Base-by-base conservation (phyloP, 345 rosid genomes). In the Kernera saxatilis region DNA sequence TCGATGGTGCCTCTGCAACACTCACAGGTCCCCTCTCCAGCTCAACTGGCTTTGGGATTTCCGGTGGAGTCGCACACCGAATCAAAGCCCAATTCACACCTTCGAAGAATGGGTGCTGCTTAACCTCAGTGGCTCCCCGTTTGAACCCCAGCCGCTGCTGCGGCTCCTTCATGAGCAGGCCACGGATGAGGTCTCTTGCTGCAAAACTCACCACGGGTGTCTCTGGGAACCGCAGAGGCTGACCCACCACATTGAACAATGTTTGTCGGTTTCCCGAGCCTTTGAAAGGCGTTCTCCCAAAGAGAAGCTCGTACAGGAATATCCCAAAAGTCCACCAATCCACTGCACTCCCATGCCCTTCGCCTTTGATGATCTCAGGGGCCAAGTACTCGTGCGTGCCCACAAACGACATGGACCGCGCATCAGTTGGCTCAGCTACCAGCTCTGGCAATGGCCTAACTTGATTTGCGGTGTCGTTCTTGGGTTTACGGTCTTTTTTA, bases 291-390 rank as follows among this genome's bases (percentile, higher is more conserved):
- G 98, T 92, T 82, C 84, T 88, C 72, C 98, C 98, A 36, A 85
- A 88, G 79, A 92, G 78, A 63, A 92, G 87, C 69, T 92, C 98
- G 49, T 85, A 89, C 8, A 92, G 79, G 75, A 92, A 89, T 61
- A 89, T 92, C 64, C 98, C 96, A 71, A 80, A 88, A 64, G 96
- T 92, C 98, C 98, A 92, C 98, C 98, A 92, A 71, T 92, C 98
- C 9, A 92, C 98, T 2, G 98, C 98, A 77, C 94, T 89, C 64
- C 98, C 98, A 78, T 92, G 96, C 59, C 98, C 98, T 83, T 89
- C 97, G 3, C 97, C 97, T 75, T 89, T 87, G 22, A 91, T 91
- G 33, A 91, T 91, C 85, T 91, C 97, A 0, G 91, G 96, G 19
- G 97, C 97, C 71, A 91, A 84, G 77, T 91, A 88, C 74, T 91